Evolutionary conservation across 495 filamentous ascomycete species (phyloP), one percentile per base, ranked within the genome.

Genomic region (Mytilinidion resinicola): DNA sequence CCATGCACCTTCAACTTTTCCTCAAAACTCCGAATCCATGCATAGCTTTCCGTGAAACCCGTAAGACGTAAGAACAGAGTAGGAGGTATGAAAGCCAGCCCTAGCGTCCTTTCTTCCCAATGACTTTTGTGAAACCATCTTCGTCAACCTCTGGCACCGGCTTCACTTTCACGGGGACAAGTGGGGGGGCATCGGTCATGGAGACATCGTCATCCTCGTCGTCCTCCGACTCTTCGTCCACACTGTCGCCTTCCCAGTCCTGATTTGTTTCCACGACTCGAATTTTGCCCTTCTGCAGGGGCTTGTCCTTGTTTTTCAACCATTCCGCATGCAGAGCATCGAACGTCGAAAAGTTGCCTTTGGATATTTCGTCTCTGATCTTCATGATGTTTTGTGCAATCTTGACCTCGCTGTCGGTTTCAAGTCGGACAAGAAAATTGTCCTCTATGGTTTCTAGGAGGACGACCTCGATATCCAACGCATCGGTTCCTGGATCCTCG

Each of bases 41-140:
- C 25, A 3, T 30, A 30, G 6, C 25, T 30, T 30, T 30, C 6
- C 25, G 25, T 30, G 25, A 30, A 30, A 30, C 6, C 25, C 25
- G 25, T 30, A 6, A 30, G 6, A 30, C 25, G 25, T 30, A 30
- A 30, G 25, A 30, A 30, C 25, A 30, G 6, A 6, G 6, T 30
- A 30, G 25, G 3, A 30, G 6, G 25, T 2, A 30, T 6, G 25
- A 30, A 6, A 30, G 6, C 25, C 3, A 2, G 3, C 25, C 25
- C 25, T 30, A 30, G 25, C 25, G 25, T 30, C 76, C 85, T 79
- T 83, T 88, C 76, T 85, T 90, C 58, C 82, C 80, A 59, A 86
- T 78, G 56, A 96, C 89, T 75, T 86, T 90, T n/a, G 85, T 90
- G 70, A 97, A 97, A 12, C 92, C 92, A 64, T 96, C 92, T 53